Evolutionary conservation across 2,329 filamentous ascomycete genomes (phyloP), one percentile per base, ranked within the genome.

Genomic region (Ascochyta viciae-villosae): DNA sequence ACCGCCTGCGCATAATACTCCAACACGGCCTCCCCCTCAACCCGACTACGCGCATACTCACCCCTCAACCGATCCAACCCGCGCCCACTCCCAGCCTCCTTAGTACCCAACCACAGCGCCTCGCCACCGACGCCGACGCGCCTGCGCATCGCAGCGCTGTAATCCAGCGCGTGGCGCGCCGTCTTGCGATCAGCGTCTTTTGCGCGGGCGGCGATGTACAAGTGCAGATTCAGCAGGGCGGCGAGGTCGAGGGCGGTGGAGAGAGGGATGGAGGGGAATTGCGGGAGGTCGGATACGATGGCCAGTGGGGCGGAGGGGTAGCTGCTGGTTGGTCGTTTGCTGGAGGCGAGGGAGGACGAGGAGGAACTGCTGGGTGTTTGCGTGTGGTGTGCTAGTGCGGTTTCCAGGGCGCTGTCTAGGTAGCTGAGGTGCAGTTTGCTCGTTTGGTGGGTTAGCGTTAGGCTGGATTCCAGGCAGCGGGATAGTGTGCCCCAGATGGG

Each of bases 1-100:
- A 71, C 58, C 22, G 62, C 59, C 58, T 66, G 68, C 29, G 52
- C 60, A 57, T 68, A 66, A 52, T 66, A 68, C 53, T 65, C 64
- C 33, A 70, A 38, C 51, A 71, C 19, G 4, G 41, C 53, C 10
- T 66, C 61, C 4, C 65, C 41, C 29, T 64, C 64, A 1, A 4
- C 27, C 38, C 64, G 44, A n/a, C 45, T 51, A 49, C 46, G 56
- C 16, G 33, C 60, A 52, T 60, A 68, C 55, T 60, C 62, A 1
- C 33, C 57, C 39, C 54, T 55, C 47, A 70, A 34, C 55, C 16
- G 58, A 38, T 47, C 58, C 35, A 58, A 50, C 22, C 54, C 63
- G 4, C 15, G 6, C 8, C 50, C 49, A 4, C 13, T 31, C 1
- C 39, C 57, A 16, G 33, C 24, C 6, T 39, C 44, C 15, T 38